These are phyloP conservation scores for Rubia yunnanensis DNA, from an alignment of 257 asterid genomes.

Conservation along the genomic window DNA sequence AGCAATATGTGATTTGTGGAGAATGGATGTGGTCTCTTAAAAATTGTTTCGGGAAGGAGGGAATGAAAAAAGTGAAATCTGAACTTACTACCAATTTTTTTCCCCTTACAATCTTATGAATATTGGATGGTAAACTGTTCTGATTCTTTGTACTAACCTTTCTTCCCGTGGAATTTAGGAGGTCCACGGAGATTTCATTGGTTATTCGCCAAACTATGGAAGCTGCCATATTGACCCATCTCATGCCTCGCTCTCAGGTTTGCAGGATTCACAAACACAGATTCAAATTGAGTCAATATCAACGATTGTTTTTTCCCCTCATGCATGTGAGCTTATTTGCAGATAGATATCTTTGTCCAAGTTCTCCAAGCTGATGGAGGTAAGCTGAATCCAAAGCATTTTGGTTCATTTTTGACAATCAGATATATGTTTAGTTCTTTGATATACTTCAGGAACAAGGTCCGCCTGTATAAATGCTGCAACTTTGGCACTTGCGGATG, in stretches of 20 bases:
- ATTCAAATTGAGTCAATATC: not conserved
- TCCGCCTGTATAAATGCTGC: constrained; percentile 99
- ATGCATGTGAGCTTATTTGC: constrained; percentile 20
- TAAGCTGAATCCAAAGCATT: constrained; percentile 17
- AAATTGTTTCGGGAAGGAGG: not conserved
- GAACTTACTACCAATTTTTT: not conserved
- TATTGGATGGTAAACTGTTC: not conserved
- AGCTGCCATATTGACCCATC: constrained; percentile 78
- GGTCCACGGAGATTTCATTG: constrained; percentile 91
- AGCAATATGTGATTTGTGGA: not conserved
- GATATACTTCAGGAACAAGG: constrained; percentile 65
- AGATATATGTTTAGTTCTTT: not conserved
- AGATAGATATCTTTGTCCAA: constrained; percentile 95
- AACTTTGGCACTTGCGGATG: constrained; percentile 93
- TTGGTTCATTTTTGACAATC: not conserved
- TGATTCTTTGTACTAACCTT: constrained; percentile 1
- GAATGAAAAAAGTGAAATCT: not conserved
- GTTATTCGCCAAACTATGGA: constrained; percentile 99
- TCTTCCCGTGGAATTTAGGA: constrained; percentile 38
- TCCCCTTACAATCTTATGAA: not conserved
- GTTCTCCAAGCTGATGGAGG: constrained; percentile 99
- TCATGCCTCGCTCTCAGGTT: constrained; percentile 97
- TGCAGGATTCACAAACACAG: constrained; percentile 12
- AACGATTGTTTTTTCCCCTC: not conserved
- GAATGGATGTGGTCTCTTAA: not conserved